A percentile compares a stretch with the other conserved stretches of the same genome.
phyloP scores from a whole-genome alignment of 2,329 filamentous ascomycete species.

The Metarhizium anisopliae region DNA sequence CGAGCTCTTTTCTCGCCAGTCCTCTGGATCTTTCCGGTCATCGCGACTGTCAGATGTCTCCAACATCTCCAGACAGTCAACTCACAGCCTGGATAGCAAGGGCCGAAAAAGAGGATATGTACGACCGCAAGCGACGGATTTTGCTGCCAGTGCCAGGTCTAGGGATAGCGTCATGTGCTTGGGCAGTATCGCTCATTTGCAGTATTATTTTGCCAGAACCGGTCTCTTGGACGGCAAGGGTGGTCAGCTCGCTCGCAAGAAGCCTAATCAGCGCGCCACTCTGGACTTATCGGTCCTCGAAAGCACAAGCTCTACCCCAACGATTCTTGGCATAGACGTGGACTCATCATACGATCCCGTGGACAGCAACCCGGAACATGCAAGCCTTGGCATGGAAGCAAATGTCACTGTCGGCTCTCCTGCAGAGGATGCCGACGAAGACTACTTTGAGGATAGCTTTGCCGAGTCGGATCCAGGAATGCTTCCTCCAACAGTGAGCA shows the following conservation, averaged over 20 bases:
- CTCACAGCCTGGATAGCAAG: slow-evolving; percentile 31
- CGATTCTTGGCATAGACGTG: slow-evolving; percentile 35
- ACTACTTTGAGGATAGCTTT: slow-evolving; percentile 47
- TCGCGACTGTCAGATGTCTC: slow-evolving; percentile 35
- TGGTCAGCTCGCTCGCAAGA: slow-evolving; percentile 70
- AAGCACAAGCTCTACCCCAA: slow-evolving; percentile 22
- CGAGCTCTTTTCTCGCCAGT: slow-evolving; percentile 46
- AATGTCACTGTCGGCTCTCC: slow-evolving; percentile 38
- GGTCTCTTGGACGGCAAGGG: slow-evolving; percentile 91
- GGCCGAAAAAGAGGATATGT: slow-evolving; percentile 70
- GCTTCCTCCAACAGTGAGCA: slow-evolving; percentile 94
- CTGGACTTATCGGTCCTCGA: slow-evolving; percentile 49
- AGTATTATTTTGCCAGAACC: slow-evolving; percentile 96
- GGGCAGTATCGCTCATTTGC: slow-evolving; percentile 91
- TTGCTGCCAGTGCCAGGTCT: slow-evolving; percentile 81
- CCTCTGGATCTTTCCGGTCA: slow-evolving; percentile 48
- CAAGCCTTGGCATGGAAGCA: slow-evolving; percentile 27
- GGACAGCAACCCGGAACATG: slow-evolving; percentile 48
- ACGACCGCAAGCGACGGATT: slow-evolving; percentile 77
- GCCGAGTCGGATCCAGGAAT: slow-evolving; percentile 64
- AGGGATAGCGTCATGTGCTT: slow-evolving; percentile 93
- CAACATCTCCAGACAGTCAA: slow-evolving; percentile 34
- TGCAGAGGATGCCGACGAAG: slow-evolving; percentile 31
- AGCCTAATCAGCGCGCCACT: slow-evolving; percentile 48
- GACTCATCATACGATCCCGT: slow-evolving; percentile 54